These are phyloP conservation scores for Penicillium sp. DNA, from an alignment of 2,329 filamentous ascomycete genomes.

Conservation along the genomic window DNA sequence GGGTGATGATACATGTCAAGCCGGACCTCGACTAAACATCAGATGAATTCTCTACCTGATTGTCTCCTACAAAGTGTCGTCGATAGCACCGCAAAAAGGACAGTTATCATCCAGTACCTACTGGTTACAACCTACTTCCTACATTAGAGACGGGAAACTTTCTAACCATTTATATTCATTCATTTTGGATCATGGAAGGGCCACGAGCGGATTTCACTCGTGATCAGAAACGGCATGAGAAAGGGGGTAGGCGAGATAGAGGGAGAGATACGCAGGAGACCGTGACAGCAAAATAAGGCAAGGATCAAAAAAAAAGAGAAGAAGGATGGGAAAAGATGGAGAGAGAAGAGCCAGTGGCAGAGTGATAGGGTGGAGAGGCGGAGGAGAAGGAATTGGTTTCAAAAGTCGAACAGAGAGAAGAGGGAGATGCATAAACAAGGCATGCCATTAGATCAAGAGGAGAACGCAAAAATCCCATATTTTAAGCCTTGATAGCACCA, in stretches of 20 bases:
- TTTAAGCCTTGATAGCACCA: conserved; percentile 47
- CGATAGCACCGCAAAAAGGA: too few species aligned
- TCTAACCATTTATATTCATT: conserved; percentile 23
- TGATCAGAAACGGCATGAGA: conserved; percentile 17
- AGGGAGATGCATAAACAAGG: conserved; percentile 20
- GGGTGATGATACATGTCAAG: too few species aligned
- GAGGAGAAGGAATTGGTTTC: conserved; percentile 11
- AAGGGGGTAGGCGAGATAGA: conserved; percentile 3
- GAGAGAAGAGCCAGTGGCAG: too few species aligned
- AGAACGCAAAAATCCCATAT: conserved; percentile 12
- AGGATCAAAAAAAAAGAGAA: conserved; percentile 17
- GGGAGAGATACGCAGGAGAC: conserved; percentile 5
- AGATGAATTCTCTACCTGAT: too few species aligned
- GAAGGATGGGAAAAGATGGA: conserved; percentile 7
- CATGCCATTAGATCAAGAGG: conserved; percentile 31
- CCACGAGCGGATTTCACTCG: conserved; percentile 13
- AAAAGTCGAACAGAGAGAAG: neutral
- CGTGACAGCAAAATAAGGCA: conserved; percentile 13
- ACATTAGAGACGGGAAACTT: neutral
- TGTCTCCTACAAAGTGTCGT: too few species aligned
- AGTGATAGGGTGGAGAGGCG: too few species aligned
- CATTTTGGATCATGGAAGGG: conserved; percentile 18
- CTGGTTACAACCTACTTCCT: too few species aligned
- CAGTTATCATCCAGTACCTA: too few species aligned
- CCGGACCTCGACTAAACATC: too few species aligned